Evolutionary conservation across 2,329 filamentous ascomycete genomes (phyloP).

Genomic region (Zymoseptoria brevis): DNA sequence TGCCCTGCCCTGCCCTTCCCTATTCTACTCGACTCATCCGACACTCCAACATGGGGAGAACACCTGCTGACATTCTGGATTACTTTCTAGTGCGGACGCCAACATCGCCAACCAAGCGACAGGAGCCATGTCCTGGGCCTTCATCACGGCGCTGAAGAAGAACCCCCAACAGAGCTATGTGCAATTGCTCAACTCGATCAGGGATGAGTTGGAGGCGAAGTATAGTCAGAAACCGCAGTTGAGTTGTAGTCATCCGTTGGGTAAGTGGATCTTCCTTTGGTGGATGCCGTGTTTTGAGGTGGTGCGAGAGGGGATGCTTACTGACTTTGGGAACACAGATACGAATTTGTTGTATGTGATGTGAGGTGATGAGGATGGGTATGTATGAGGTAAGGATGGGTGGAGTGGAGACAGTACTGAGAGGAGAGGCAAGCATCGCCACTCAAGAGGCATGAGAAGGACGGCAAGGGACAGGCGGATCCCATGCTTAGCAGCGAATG

Average conservation of each 20-base stretch:
- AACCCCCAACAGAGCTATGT: constrained; percentile 96
- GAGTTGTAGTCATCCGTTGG: constrained; percentile 89
- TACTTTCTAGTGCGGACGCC: constrained; percentile 65
- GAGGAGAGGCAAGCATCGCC: too few species aligned
- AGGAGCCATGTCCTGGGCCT: constrained; percentile 97
- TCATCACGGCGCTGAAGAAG: constrained; percentile 82
- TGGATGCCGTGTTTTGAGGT: too few species aligned
- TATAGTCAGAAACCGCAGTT: constrained; percentile 94
- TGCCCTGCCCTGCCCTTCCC: not conserved
- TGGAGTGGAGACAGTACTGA: too few species aligned
- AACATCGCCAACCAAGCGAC: constrained; percentile 82
- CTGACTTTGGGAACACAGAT: constrained; percentile 23
- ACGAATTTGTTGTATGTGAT: constrained; percentile 40
- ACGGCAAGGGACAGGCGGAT: too few species aligned
- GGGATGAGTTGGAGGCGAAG: constrained; percentile 76
- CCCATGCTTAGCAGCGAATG: too few species aligned
- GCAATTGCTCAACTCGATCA: constrained; percentile 88
- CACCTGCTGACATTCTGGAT: constrained; percentile 10
- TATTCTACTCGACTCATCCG: too few species aligned
- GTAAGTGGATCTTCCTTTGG: constrained; percentile 28
- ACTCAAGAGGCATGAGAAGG: too few species aligned
- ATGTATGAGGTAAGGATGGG: too few species aligned
- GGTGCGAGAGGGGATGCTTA: too few species aligned
- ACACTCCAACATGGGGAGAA: not conserved
- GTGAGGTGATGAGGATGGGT: constrained; percentile 16